These are phyloP conservation scores for Rhytidiadelphus loreus DNA, from an alignment of 225 moss, liverwort and hornwort genomes.

Conservation along the genomic window DNA sequence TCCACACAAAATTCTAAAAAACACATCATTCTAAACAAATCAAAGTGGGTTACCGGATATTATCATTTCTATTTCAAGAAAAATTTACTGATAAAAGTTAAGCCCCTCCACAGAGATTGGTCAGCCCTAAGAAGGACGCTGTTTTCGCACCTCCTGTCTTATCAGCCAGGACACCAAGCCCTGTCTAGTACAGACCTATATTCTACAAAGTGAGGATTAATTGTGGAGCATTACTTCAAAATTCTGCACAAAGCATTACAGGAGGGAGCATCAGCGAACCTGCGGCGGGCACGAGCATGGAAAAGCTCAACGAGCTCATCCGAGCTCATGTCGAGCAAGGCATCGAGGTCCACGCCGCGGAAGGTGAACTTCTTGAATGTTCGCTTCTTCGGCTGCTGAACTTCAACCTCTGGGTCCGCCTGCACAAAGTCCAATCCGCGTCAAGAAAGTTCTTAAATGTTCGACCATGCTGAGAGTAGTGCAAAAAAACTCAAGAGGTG, in stretches of 20 bases:
- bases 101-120: too few species aligned
- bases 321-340: conserved; percentile 8
- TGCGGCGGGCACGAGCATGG: not conserved
- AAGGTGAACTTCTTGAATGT: conserved; percentile 12
- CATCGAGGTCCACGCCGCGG: conserved; percentile 7
- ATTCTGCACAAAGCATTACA: not conserved
- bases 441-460: not conserved
- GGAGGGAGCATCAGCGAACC: not conserved
- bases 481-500: not conserved
- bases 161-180: not conserved
- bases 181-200: too few species aligned
- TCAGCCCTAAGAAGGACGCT: not conserved
- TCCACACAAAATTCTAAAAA: not conserved
- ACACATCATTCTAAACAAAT: not conserved
- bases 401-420: not conserved
- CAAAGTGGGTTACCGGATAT: not conserved
- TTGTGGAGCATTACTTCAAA: too few species aligned
- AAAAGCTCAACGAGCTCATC: conserved; percentile 7
- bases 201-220: not conserved
- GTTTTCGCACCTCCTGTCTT: not conserved
- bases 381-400: conserved; percentile 7
- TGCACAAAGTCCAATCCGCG: not conserved
- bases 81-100: not conserved
- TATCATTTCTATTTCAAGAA: not conserved
- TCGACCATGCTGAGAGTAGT: not conserved